These are phyloP conservation scores for Triticum urartu DNA, from an alignment of 176 grass and related monocot genomes.

Conservation along the genomic window DNA sequence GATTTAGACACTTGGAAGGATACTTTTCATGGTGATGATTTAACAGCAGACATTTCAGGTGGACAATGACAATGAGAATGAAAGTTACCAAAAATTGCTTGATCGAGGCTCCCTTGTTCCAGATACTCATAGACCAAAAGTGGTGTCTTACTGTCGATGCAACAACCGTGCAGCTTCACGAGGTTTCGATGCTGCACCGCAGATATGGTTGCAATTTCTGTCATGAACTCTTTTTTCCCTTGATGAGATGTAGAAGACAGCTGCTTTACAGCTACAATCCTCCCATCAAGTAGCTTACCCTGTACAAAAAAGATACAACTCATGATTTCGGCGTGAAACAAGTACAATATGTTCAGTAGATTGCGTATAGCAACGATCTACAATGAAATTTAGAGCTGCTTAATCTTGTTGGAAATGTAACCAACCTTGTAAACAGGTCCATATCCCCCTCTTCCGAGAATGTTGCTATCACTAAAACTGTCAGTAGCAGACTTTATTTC, in stretches of 20 bases:
- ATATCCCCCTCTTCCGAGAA: conserved; percentile 54
- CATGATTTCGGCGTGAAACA: background rate
- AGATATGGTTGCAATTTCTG: conserved; percentile 47
- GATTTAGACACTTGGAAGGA: too few species aligned
- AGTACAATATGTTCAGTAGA: background rate
- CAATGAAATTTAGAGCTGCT: background rate
- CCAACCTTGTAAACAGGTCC: conserved; percentile 50
- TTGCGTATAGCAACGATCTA: background rate
- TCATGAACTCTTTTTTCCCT: conserved; percentile 52
- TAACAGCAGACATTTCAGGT: too few species aligned
- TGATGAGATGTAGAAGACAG: conserved; percentile 50
- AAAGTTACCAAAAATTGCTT: conserved; percentile 48
- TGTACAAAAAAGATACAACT: background rate
- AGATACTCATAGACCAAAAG: conserved; percentile 75
- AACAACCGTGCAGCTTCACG: conserved; percentile 55
- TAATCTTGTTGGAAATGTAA: background rate
- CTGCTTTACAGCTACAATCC: conserved; percentile 49
- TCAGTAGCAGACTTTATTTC: conserved; percentile 54
- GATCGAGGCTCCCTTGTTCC: conserved; percentile 71
- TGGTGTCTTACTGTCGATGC: conserved; percentile 44
- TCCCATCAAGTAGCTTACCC: conserved; percentile 51
- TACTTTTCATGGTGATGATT: too few species aligned
- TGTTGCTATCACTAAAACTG: conserved; percentile 37
- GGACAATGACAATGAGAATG: too few species aligned
- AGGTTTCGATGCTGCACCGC: conserved; percentile 47